Base-by-base conservation (phyloP, 495 filamentous ascomycete species). In the Articulospora tetracladia region DNA sequence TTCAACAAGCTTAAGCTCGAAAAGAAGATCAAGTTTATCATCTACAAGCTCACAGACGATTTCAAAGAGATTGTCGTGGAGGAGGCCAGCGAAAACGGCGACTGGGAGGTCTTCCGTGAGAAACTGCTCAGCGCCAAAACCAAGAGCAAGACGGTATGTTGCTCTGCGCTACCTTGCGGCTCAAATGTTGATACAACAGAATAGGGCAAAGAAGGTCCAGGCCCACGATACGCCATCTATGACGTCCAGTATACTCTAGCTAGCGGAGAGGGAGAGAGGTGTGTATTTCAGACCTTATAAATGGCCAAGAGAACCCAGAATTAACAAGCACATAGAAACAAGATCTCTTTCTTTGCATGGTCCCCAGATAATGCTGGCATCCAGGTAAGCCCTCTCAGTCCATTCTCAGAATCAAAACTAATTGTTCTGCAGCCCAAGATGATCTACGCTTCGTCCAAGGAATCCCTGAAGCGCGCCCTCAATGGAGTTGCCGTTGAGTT, bases 361-460 rank as follows among this genome's bases (percentile, higher is more conserved):
- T 90, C 89, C 58, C 93, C 94, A 50, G 86, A 88, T 79, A 84
- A 92, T 70, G 86, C 91, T 61, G 78, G 85, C 61, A 85, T 91
- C 72, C 84, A 86, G 77, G 93, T 97, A 77, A 74, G 87, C 83
- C 57, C 54, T 39, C 36, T 41, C 27, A 13, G n/a, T 26, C 59
- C 23, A 52, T 11, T 6, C 10, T 11, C 47, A 12, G 23, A 10
- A 50, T 27, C n/a, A 10, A 15, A 20, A 19, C 53, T 54, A 44
- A 61, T 30, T 15, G 46, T 49, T 54, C 39, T 53, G 23, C 64
- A 93, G 90, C 78, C 86, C 70, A 90, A 91, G 76, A 98, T 97
- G 95, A 83, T 96, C 66, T 98, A 97, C 86, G 91, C 93, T 70
- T 91, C 91, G 55, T 98, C 93, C 70, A 95, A 95, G 74, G 92